phyloP scores from a whole-genome alignment of 768 basidiomycete genomes.

The Naganishia friedmannii region DNA sequence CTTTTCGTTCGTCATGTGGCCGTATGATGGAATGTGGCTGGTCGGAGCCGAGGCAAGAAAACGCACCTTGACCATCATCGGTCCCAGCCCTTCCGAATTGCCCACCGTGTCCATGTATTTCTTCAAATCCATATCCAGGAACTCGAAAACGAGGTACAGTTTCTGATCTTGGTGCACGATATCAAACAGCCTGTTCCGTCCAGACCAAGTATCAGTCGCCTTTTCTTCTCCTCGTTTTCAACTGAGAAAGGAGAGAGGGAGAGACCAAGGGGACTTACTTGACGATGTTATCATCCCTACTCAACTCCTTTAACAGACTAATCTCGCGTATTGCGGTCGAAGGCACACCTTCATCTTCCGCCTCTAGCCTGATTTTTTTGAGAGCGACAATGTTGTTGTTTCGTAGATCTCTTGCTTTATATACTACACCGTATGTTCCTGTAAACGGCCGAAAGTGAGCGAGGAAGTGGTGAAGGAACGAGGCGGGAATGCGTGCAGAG shows the following conservation, averaged over 20 bases:
- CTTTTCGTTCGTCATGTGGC: too few relatives aligned
- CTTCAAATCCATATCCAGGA: slow-evolving; percentile 93
- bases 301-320: slow-evolving; percentile 88
- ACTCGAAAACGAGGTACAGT: slow-evolving; percentile 96
- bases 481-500: not conserved
- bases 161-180: slow-evolving; percentile 97
- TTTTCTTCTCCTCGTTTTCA: too few relatives aligned
- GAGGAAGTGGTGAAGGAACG: not conserved
- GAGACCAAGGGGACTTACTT: slow-evolving; percentile 55
- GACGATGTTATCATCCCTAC: slow-evolving; percentile 90
- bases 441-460: not conserved
- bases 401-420: slow-evolving; percentile 83
- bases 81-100: slow-evolving; percentile 59
- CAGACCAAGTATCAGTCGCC: too few relatives aligned
- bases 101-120: slow-evolving; percentile 89
- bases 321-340: slow-evolving; percentile 98
- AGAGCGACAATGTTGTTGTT: slow-evolving; percentile 84
- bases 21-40: too few relatives aligned
- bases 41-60: slow-evolving; percentile 3
- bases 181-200: slow-evolving; percentile 71
- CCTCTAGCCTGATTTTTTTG: slow-evolving; percentile 97
- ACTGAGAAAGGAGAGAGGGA: too few relatives aligned
- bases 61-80: slow-evolving; percentile 81
- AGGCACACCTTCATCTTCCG: slow-evolving; percentile 98
- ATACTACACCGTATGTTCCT: slow-evolving; percentile 99